Evolutionary conservation across 495 filamentous ascomycete genomes (phyloP), one percentile per base, ranked within the genome.

Genomic region (Xylaria longipes): DNA sequence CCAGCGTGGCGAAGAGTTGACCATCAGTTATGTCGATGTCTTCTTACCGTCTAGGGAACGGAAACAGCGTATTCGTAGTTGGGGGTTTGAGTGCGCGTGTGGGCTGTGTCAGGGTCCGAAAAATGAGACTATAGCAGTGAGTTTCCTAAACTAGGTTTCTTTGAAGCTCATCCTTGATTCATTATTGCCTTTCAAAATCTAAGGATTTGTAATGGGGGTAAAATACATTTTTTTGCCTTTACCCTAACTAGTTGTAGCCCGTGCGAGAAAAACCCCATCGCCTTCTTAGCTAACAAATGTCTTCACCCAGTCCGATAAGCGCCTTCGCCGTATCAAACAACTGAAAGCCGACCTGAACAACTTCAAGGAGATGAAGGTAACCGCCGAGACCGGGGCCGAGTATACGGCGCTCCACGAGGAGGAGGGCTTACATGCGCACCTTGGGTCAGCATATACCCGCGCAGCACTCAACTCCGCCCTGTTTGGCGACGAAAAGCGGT

Each of bases 81-180:
- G 82, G 82, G 82, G 81, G 5, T 85, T 84, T 65, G 72, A 76
- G 50, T 85, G 84, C 73, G 63, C 73, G 20, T 85, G 84, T 64
- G 27, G 72, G 2, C 76, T 79, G 3, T 85, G 83, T 73, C 70
- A 65, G n/a, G 62, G 78, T 31, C 35, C 69, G n/a, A 45, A 63
- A 6, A 41, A 67, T 2, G 74, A 79, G 4, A 48, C 64, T 0
- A 31, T 29, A 29, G 69, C 62, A 35, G 69, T 71, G 41, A 58
- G 69, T 64, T 33, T 64, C 22, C 22, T 20, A 1, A 46, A 31
- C 7, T 41, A 5, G 3, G 17, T 1, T 15, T 35, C 5, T 20
- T 60, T 12, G 1, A 9, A 60, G 1, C 9, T 8, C 54, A 15
- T 20, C 17, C 27, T 22, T 37, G 4, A 3, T 31, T 11, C 15